A percentile compares a stretch with the other conserved stretches of the same genome.
phyloP scores from a whole-genome alignment of 2,329 filamentous ascomycete species.

The Colletotrichum sansevieriae region DNA sequence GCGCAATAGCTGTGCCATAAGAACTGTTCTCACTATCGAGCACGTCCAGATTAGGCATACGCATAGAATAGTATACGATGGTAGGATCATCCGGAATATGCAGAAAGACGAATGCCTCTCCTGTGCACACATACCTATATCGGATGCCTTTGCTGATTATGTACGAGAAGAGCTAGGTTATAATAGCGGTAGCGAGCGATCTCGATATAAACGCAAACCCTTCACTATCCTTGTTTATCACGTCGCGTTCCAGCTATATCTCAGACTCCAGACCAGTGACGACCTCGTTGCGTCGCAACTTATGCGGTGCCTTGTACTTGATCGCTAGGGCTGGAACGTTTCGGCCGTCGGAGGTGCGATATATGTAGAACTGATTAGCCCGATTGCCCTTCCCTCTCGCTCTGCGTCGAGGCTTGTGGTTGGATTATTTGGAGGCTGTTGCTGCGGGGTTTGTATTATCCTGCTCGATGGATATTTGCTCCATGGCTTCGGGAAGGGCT shows the following conservation, averaged over 20 bases:
- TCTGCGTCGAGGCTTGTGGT: no score
- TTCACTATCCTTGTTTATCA: not conserved
- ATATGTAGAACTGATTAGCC: not conserved
- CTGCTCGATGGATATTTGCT: no score
- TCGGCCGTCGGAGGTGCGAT: not conserved
- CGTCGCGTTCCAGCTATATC: not conserved
- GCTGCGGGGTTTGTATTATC: rapidly evolving
- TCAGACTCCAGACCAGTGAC: not conserved
- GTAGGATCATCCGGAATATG: not conserved
- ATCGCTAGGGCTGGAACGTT: not conserved
- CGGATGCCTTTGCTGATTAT: no score
- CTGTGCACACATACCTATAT: no score
- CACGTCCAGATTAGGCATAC: not conserved
- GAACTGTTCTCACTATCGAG: not conserved
- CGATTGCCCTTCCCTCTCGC: not conserved
- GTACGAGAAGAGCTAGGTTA: not conserved
- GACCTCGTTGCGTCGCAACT: not conserved
- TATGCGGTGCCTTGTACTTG: not conserved
- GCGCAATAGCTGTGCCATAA: not conserved
- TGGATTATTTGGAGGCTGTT: no score
- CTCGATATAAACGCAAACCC: not conserved
- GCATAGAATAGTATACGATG: not conserved
- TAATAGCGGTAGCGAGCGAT: not conserved
- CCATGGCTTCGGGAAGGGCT: no score
- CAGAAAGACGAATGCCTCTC: not conserved